These are phyloP conservation scores for Paecilomyces fulvus DNA, from an alignment of 2,329 filamentous ascomycete genomes.

Conservation along the genomic window DNA sequence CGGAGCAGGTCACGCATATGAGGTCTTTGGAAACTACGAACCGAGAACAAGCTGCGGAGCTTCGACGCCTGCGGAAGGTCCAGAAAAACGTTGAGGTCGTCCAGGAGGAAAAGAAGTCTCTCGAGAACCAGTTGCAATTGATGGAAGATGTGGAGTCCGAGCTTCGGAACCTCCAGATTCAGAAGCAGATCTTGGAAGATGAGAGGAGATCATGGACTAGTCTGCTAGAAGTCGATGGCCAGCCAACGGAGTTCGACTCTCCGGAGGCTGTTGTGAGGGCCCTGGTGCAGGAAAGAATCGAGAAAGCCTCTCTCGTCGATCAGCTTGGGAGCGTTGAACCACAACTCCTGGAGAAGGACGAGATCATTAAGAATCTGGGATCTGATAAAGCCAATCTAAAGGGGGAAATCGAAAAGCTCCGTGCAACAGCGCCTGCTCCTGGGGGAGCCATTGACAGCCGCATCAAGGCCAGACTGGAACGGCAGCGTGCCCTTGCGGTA, in stretches of 20 bases:
- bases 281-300: slow-evolving; percentile 72
- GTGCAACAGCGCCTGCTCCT: slow-evolving; percentile 34
- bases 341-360: slow-evolving; percentile 68
- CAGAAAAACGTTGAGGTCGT: slow-evolving; percentile 87
- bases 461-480: slow-evolving; percentile 65
- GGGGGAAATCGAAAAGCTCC: slow-evolving; percentile 63
- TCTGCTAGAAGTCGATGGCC: slow-evolving; percentile 64
- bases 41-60: slow-evolving; percentile 67
- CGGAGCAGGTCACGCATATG: slow-evolving; percentile 88
- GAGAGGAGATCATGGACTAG: slow-evolving; percentile 80
- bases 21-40: slow-evolving; percentile 72
- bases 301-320: slow-evolving; percentile 70
- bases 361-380: slow-evolving; percentile 63
- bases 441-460: slow-evolving; percentile 52
- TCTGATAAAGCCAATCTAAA: slow-evolving; percentile 57
- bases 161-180: slow-evolving; percentile 68
- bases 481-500: slow-evolving; percentile 73
- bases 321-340: slow-evolving; percentile 70
- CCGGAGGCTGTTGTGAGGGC: slow-evolving; percentile 82
- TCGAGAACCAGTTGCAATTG: slow-evolving; percentile 68
- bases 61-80: slow-evolving; percentile 71
- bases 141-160: slow-evolving; percentile 68
- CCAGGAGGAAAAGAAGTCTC: slow-evolving; percentile 82
- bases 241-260: slow-evolving; percentile 67
- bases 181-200: slow-evolving; percentile 79